Evolutionary conservation across 306 rosid genomes (phyloP).

Genomic region (Carpinus fangiana): DNA sequence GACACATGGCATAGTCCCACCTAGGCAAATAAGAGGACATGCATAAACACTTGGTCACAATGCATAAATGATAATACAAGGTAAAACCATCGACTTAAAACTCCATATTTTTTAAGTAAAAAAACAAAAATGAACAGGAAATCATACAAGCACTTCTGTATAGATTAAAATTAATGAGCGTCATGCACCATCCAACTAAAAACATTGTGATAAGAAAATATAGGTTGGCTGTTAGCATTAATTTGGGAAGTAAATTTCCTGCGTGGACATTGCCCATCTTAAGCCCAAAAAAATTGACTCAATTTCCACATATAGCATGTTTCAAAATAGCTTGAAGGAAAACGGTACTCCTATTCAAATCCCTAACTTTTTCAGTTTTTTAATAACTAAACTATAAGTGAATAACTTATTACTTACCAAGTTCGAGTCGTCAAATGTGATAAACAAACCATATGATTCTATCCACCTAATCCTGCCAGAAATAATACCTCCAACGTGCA

Average conservation of each 20-base stretch:
- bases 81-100: constrained; percentile 2
- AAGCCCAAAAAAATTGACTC: not conserved
- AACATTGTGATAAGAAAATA: not conserved
- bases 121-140: not conserved
- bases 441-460: constrained; percentile 86
- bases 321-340: not conserved
- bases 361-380: not conserved
- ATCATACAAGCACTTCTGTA: not conserved
- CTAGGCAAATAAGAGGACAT: constrained; percentile 37
- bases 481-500: constrained; percentile 67
- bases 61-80: not conserved
- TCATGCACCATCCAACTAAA: not conserved
- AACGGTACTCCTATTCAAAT: not conserved
- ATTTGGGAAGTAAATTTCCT: not conserved
- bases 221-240: not conserved
- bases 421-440: constrained; percentile 62
- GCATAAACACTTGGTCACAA: not conserved
- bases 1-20: constrained; percentile 91
- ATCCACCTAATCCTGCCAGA: constrained; percentile 80
- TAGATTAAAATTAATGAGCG: not conserved
- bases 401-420: constrained; percentile 47
- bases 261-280: not conserved
- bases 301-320: not conserved
- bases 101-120: not conserved
- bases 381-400: not conserved